A percentile compares a stretch with the other conserved stretches of the same genome.
phyloP scores from a whole-genome alignment of 2,329 filamentous ascomycete genomes.

The Eutypella sp. region DNA sequence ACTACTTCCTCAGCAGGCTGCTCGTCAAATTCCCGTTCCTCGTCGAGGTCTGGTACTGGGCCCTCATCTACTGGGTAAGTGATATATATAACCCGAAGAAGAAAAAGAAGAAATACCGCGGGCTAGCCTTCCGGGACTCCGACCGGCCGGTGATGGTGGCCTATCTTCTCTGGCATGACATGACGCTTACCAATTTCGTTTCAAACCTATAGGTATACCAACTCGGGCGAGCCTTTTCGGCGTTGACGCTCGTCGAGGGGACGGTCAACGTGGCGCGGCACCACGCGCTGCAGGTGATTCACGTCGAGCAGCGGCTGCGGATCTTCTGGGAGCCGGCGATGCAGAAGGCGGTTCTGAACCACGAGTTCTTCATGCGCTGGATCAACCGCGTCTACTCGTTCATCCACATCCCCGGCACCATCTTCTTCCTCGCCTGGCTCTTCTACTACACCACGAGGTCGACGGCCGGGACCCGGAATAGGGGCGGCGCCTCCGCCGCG shows the following conservation, averaged over 20 bases:
- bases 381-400: slow-evolving; percentile 72
- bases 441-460: slow-evolving; percentile 71
- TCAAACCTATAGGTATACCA: slow-evolving; percentile 70
- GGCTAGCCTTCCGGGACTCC: no score
- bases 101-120: no score
- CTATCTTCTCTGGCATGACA: no score
- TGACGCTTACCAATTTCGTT: no score
- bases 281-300: slow-evolving; percentile 64
- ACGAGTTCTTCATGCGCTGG: slow-evolving; percentile 56
- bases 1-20: slow-evolving; percentile 57
- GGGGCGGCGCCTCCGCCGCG: no score
- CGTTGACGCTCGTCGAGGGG: slow-evolving; percentile 61
- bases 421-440: slow-evolving; percentile 59
- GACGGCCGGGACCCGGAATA: no score
- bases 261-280: slow-evolving; percentile 64
- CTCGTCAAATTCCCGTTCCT: slow-evolving; percentile 66
- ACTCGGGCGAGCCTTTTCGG: slow-evolving; percentile 66
- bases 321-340: slow-evolving; percentile 59
- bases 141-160: no score
- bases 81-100: neutral
- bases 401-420: slow-evolving; percentile 73
- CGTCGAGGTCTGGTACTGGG: slow-evolving; percentile 74
- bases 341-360: slow-evolving; percentile 40
- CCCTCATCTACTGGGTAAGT: slow-evolving; percentile 71
- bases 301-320: slow-evolving; percentile 58